Evolutionary conservation across 1,139 yeast genomes (phyloP).

Genomic region (Williopsis jadinii): DNA sequence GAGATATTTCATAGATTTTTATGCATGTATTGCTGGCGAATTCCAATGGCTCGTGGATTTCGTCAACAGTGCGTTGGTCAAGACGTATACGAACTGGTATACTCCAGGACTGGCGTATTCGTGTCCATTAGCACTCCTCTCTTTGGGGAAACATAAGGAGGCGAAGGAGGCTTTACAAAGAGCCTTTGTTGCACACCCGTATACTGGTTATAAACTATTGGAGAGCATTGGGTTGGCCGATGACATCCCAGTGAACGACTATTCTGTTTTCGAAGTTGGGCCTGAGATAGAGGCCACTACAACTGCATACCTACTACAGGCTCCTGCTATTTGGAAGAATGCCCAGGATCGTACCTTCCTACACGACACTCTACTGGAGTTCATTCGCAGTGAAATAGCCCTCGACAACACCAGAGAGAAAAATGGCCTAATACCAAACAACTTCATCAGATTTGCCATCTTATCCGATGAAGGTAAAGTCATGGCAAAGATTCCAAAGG

Average conservation of each 20-base stretch:
- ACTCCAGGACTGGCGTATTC: constrained; percentile 74
- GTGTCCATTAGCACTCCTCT: constrained; percentile 47
- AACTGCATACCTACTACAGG: constrained; percentile 48
- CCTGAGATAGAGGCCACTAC: constrained; percentile 30
- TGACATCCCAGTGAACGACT: constrained; percentile 17
- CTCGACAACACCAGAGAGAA: constrained; percentile 6
- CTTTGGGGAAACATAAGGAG: constrained; percentile 30
- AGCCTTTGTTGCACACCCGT: constrained; percentile 56
- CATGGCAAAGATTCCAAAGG: constrained; percentile 60
- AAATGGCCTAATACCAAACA: constrained; percentile 41
- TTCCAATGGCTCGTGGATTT: constrained; percentile 54
- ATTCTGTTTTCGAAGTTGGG: constrained; percentile 25
- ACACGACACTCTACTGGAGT: constrained; percentile 33
- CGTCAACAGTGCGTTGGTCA: constrained; percentile 45
- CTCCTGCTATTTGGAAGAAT: constrained; percentile 44
- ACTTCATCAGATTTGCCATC: constrained; percentile 58
- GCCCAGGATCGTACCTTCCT: constrained; percentile 40
- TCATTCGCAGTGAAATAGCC: constrained; percentile 25
- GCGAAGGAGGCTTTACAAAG: constrained; percentile 41
- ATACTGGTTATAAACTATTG: constrained; percentile 46
- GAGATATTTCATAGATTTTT: constrained; percentile 74
- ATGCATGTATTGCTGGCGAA: constrained; percentile 63
- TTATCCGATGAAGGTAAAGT: constrained; percentile 63
- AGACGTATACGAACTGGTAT: constrained; percentile 57
- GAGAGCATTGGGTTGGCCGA: constrained; percentile 29